Percentiles rank a stretch among this genome's conserved stretches.
Conservation (phyloP, 441 rosid genomes). For the Biscutella auriculata region DNA sequence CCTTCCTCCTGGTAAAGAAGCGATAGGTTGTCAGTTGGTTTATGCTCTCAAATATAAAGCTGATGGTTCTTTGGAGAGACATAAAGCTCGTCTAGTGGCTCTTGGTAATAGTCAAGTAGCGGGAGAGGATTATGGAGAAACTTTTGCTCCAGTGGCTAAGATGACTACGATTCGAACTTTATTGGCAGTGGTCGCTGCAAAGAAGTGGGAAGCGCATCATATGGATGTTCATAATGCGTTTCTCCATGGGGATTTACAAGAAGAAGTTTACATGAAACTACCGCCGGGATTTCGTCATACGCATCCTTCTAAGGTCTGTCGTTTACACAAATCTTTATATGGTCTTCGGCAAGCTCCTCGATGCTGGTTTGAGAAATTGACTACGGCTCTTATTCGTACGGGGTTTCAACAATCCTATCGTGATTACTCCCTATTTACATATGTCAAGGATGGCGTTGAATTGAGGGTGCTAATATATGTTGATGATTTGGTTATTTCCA, state of each 20-base stretch:
- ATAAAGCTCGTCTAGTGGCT: not conserved
- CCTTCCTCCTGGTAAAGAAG: too few species aligned
- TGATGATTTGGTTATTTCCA: too few species aligned
- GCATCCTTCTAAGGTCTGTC: too few species aligned
- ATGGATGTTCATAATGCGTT: too few species aligned
- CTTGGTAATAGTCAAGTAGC: not conserved
- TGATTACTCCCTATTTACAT: not conserved
- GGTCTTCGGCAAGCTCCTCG: not conserved
- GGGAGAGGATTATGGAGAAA: not conserved
- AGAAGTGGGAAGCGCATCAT: too few species aligned
- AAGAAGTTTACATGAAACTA: too few species aligned
- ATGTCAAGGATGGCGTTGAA: not conserved
- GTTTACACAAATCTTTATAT: too few species aligned
- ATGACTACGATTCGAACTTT: not conserved
- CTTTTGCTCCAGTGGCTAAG: not conserved
- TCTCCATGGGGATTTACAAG: too few species aligned
- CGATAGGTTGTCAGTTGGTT: too few species aligned
- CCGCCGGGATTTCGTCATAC: too few species aligned
- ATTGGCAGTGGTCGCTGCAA: not conserved
- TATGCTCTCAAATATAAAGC: too few species aligned
- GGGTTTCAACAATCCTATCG: not conserved
- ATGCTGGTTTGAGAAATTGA: not conserved
- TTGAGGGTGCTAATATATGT: not conserved
- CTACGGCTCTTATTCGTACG: not conserved
- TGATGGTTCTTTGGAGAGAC: too few species aligned